Evolutionary conservation across 2,329 filamentous ascomycete genomes (phyloP).

Genomic region (Chaetomiaceae sp.): DNA sequence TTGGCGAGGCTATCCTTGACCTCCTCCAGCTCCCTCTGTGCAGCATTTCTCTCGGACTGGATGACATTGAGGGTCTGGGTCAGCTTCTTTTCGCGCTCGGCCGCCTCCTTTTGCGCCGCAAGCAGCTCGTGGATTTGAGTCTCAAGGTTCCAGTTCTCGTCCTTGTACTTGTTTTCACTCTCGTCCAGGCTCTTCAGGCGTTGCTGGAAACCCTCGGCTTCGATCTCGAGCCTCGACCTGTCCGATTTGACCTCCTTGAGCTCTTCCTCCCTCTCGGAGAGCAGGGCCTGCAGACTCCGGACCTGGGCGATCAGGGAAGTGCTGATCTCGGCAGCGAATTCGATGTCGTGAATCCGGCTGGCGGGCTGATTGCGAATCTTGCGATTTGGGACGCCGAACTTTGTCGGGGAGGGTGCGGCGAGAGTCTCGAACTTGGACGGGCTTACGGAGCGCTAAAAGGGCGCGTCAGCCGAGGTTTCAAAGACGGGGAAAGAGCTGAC

Average conservation of each 20-base stretch:
- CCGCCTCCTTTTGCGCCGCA: slow-evolving; percentile 66
- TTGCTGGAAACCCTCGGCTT: slow-evolving; percentile 73
- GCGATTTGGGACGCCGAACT: slow-evolving; percentile 79
- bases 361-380: slow-evolving; percentile 87
- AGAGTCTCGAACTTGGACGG: slow-evolving; percentile 79
- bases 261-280: slow-evolving; percentile 84
- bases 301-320: slow-evolving; percentile 93
- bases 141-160: slow-evolving; percentile 97
- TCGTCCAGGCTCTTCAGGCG: slow-evolving; percentile 81
- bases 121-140: slow-evolving; percentile 84
- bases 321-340: slow-evolving; percentile 97
- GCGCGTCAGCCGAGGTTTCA: slow-evolving; percentile 11
- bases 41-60: slow-evolving; percentile 68
- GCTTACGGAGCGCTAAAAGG: slow-evolving; percentile 60
- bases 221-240: slow-evolving; percentile 74
- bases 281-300: slow-evolving; percentile 77
- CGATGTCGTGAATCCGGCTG: slow-evolving; percentile 88
- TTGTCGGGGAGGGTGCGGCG: slow-evolving; percentile 80
- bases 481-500: slow-evolving; percentile 25
- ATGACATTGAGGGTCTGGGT: slow-evolving; percentile 65
- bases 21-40: slow-evolving; percentile 88
- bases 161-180: slow-evolving; percentile 92
- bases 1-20: slow-evolving; percentile 75
- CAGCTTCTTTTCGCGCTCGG: slow-evolving; percentile 79
- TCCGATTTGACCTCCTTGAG: slow-evolving; percentile 71